Base-by-base conservation (phyloP, 129 eudicot genomes). In the Deinandra increscens region DNA sequence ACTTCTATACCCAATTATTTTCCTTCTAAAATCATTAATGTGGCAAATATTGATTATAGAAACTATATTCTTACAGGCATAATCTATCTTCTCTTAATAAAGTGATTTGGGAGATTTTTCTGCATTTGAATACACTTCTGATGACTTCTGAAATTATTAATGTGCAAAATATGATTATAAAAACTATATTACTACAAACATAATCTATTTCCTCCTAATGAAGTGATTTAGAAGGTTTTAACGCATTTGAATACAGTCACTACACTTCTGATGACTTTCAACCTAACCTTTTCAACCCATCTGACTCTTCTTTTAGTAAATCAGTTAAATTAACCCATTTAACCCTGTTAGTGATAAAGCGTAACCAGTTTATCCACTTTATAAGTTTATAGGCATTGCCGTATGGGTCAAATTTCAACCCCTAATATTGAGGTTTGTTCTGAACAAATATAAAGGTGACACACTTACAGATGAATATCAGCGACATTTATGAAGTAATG, bases 401-500 rank as follows among this genome's bases (percentile, higher is more conserved):
- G 14, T 17, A 49, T 33, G 33, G 46, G 60, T 68, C 29, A 31
- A 49, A 48, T 8, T 31, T 18, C 34, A 18, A 68, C 48, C 19
- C 33, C 72, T 15, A 48, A 36, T 41, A 33, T 19, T 46, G 61
- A 70, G 18, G 13, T 18, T 36, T 33, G 42, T 31, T 14, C 17
- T 26, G 18, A 36, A 6, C 31, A 29, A 55, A 34, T 68, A 15
- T 14, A 17, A 66, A 51, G 78, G 79, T 20, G 68, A 20, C 38
- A 54, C 61, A 61, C 99, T 93, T 82, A 89, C 99, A 93, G 72
- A 84, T 93, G 95, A 80, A 93, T 70, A 79, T 93, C 98, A 2
- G 99, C 99, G 53, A 89, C 95, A 82, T 93, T 93, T 80, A 85
- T 82, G 65, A 93, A 93, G 63, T 89, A 87, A 77, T 93, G 99